A percentile compares a stretch with the other conserved stretches of the same genome.
Conservation (phyloP, 2,329 filamentous ascomycete species). For the Paradendryphiella salina region DNA sequence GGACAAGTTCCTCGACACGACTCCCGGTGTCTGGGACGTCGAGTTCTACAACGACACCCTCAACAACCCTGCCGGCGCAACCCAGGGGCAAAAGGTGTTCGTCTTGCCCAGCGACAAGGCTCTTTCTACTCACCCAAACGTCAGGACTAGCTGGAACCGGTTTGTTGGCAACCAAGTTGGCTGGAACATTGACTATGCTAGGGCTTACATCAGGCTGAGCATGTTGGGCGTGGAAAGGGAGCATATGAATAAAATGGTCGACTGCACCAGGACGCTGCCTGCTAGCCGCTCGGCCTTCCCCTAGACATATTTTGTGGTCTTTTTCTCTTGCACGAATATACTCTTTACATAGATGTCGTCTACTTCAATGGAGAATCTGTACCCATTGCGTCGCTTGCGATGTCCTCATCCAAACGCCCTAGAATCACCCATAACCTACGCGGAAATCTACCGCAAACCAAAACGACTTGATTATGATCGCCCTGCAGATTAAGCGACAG, state of each 20-base stretch:
- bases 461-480: too few species aligned
- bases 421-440: too few species aligned
- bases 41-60: conserved; percentile 53
- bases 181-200: conserved; percentile 41
- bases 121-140: conserved; percentile 32
- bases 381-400: too few species aligned
- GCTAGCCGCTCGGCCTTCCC: conserved; percentile 14
- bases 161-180: conserved; percentile 37
- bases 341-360: neutral
- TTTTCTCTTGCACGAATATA: neutral
- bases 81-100: conserved; percentile 28
- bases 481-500: too few species aligned
- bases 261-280: conserved; percentile 40
- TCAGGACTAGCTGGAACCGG: conserved; percentile 28
- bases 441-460: too few species aligned
- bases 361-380: neutral
- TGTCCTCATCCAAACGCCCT: too few species aligned
- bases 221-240: conserved; percentile 32
- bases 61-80: conserved; percentile 25
- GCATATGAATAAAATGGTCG: conserved; percentile 28
- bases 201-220: conserved; percentile 40
- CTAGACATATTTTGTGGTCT: neutral
- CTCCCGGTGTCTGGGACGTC: conserved; percentile 56
- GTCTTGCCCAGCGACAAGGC: conserved; percentile 36
- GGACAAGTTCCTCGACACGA: conserved; percentile 52